Evolutionary conservation across 2,329 filamentous ascomycete genomes (phyloP).

Genomic region (Paecilomyces sp.): DNA sequence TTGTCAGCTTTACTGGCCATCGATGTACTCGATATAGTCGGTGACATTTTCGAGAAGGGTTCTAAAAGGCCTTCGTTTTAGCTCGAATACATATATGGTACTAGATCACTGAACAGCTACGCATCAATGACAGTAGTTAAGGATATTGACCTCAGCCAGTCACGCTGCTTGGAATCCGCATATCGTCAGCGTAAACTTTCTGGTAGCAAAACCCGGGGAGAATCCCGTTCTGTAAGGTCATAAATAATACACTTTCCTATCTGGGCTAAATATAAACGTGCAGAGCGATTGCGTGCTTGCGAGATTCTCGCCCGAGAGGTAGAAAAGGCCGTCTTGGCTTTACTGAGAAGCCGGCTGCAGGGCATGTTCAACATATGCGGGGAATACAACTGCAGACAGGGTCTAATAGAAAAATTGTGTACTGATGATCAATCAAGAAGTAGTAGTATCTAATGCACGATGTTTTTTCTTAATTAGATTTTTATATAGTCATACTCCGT

Average conservation of each 20-base stretch:
- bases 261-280: not conserved
- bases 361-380: not conserved
- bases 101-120: not conserved
- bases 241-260: no score
- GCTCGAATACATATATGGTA: not conserved
- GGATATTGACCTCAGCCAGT: not conserved
- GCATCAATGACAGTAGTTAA: not conserved
- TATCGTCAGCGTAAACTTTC: not conserved
- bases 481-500: no score
- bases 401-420: not conserved
- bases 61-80: not conserved
- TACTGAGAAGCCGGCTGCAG: not conserved
- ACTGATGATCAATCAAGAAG: not conserved
- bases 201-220: not conserved
- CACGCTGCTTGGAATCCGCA: not conserved
- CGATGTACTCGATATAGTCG: not conserved
- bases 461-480: not conserved
- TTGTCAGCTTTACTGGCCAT: not conserved
- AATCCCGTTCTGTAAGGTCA: not conserved
- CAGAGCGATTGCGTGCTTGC: not conserved
- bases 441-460: not conserved
- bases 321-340: not conserved
- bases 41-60: not conserved
- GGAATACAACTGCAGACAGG: not conserved
- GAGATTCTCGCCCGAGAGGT: not conserved